A percentile compares a stretch with the other conserved stretches of the same genome.
Conservation (phyloP, 2,329 filamentous ascomycete species). For the Colletotrichum destructivum region DNA sequence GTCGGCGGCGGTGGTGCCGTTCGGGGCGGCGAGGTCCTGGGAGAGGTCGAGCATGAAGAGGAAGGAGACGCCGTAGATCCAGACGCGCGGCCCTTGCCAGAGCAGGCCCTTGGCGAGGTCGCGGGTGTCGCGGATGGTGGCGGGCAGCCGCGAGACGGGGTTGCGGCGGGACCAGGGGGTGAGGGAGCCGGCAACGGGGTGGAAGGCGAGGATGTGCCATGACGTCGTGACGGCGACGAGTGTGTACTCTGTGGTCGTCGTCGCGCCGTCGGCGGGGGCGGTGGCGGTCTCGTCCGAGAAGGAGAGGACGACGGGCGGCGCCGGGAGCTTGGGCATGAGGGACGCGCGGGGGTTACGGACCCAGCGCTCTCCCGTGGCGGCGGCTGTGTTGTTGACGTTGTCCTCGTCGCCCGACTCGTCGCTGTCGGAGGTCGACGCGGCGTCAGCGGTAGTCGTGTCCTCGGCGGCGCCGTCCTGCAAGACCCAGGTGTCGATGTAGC, state of each 20-base stretch:
- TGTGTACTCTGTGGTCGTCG: conserved; percentile 59
- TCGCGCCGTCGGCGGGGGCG: not conserved
- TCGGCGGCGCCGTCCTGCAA: conserved; percentile 61
- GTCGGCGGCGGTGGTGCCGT: conserved; percentile 43
- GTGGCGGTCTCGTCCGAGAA: conserved; percentile 70
- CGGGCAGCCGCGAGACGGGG: conserved; percentile 80
- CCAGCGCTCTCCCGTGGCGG: conserved; percentile 75
- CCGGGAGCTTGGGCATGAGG: conserved; percentile 78
- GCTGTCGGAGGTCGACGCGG: conserved; percentile 45
- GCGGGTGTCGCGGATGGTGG: conserved; percentile 79
- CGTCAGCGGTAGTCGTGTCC: conserved; percentile 48
- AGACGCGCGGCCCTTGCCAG: conserved; percentile 85
- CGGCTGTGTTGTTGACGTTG: conserved; percentile 56
- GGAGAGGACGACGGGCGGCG: conserved; percentile 76
- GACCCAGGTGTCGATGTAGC: conserved; percentile 90
- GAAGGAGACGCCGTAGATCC: conserved; percentile 90
- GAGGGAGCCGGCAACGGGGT: conserved; percentile 82
- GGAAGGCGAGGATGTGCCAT: conserved; percentile 82
- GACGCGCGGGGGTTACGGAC: conserved; percentile 78
- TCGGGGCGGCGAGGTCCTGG: conserved; percentile 71
- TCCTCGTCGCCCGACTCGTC: conserved; percentile 54
- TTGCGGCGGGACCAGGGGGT: conserved; percentile 91
- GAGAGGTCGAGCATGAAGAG: conserved; percentile 93
- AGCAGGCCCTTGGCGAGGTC: conserved; percentile 88
- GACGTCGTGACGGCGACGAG: conserved; percentile 69